A percentile compares a stretch with the other conserved stretches of the same genome.
Evolutionary conservation across 208 protist genomes (phyloP).

Genomic region (Vickermania spadyakhi): DNA sequence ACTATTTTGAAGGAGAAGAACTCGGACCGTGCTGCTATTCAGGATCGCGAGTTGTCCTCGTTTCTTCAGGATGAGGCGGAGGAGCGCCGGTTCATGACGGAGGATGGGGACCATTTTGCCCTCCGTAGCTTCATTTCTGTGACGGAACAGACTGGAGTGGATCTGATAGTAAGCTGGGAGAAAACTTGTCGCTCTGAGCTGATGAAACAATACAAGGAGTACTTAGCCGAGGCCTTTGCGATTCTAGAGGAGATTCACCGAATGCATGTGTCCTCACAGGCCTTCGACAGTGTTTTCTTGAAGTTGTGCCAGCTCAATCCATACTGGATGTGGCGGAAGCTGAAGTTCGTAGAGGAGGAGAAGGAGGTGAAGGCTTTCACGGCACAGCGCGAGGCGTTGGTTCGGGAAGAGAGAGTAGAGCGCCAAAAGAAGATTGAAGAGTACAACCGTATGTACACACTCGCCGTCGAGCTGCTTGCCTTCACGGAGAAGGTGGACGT

Average conservation of each 20-base stretch:
- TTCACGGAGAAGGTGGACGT: slow-evolving; percentile 19
- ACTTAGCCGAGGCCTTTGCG: neutral
- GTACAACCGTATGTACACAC: slow-evolving; percentile 4
- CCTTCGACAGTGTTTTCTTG: slow-evolving; percentile 33
- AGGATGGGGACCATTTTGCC: slow-evolving; percentile 20
- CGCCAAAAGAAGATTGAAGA: slow-evolving; percentile 8
- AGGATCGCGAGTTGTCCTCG: neutral
- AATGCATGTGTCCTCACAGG: slow-evolving; percentile 11
- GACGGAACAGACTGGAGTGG: slow-evolving; percentile 3
- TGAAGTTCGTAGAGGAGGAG: slow-evolving; percentile 6
- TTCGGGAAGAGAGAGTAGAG: slow-evolving; percentile 5
- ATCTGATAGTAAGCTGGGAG: slow-evolving; percentile 5
- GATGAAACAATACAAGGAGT: neutral
- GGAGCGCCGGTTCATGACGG: slow-evolving; percentile 43
- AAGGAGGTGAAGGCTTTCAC: neutral
- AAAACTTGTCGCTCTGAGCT: slow-evolving; percentile 3
- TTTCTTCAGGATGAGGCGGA: slow-evolving; percentile 32
- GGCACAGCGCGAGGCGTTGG: neutral
- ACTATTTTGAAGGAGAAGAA: slow-evolving; percentile 11
- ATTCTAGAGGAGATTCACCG: slow-evolving; percentile 12
- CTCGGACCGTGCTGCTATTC: neutral
- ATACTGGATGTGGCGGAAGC: slow-evolving; percentile 22
- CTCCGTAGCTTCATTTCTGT: slow-evolving; percentile 16
- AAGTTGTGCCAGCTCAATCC: slow-evolving; percentile 27
- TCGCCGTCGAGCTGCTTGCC: slow-evolving; percentile 9